Evolutionary conservation across 2,329 filamentous ascomycete species (phyloP).

Genomic region (Diaporthe velutina): DNA sequence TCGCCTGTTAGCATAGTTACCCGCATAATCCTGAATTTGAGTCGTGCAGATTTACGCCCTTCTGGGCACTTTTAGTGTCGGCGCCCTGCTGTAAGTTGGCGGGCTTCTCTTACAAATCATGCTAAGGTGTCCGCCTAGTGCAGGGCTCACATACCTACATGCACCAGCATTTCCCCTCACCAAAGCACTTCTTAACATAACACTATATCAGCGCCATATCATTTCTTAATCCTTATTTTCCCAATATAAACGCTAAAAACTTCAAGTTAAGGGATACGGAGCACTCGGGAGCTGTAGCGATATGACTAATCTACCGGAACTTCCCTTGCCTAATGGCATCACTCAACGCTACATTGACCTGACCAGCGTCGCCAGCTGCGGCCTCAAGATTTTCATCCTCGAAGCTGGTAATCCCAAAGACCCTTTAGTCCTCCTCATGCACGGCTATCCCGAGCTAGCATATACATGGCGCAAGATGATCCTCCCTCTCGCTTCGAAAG

Average conservation of each 20-base stretch:
- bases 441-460: conserved; percentile 77
- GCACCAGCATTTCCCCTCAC: not conserved
- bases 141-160: too few species aligned
- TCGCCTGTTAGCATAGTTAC: too few species aligned
- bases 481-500: conserved; percentile 66
- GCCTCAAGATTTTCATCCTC: conserved; percentile 73
- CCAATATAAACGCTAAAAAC: too few species aligned
- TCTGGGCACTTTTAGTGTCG: not conserved
- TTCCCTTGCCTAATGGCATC: conserved; percentile 64
- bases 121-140: not conserved
- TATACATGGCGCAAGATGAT: conserved; percentile 78
- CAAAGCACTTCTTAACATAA: not conserved
- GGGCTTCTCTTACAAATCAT: not conserved
- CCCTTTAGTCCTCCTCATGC: conserved; percentile 72
- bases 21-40: not conserved
- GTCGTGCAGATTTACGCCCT: not conserved
- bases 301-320: conserved; percentile 32
- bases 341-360: conserved; percentile 68
- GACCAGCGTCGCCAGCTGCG: conserved; percentile 54
- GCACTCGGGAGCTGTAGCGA: too few species aligned
- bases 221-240: too few species aligned
- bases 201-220: too few species aligned
- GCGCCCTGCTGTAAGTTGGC: not conserved
- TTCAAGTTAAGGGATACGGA: too few species aligned
- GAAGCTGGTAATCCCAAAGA: conserved; percentile 61